Evolutionary conservation across 805 yeast genomes (phyloP).

Genomic region (Wickerhamiella kazuoi): DNA sequence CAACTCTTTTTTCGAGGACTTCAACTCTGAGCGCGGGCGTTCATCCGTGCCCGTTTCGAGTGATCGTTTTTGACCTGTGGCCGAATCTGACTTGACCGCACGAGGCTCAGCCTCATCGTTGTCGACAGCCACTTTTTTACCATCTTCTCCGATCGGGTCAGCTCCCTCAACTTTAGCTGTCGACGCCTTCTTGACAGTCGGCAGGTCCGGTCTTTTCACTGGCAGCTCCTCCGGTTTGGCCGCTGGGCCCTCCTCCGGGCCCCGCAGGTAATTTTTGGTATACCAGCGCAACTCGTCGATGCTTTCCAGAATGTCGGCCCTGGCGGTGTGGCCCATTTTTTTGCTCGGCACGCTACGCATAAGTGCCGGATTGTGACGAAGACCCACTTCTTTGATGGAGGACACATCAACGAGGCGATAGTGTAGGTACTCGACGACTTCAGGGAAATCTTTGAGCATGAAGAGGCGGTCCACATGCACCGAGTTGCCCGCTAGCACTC

Average conservation of each 20-base stretch:
- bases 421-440: slow-evolving; percentile 35
- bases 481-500: slow-evolving; percentile 77
- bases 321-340: slow-evolving; percentile 65
- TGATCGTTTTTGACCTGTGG: too few species aligned
- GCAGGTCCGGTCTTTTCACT: too few species aligned
- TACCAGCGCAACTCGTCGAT: slow-evolving; percentile 71
- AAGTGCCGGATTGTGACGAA: slow-evolving; percentile 55
- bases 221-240: too few species aligned
- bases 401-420: slow-evolving; percentile 85
- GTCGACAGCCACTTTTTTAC: too few species aligned
- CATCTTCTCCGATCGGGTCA: too few species aligned
- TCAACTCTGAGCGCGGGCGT: too few species aligned
- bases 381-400: slow-evolving; percentile 62
- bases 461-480: slow-evolving; percentile 83
- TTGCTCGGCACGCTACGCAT: slow-evolving; percentile 45
- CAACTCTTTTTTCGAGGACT: too few species aligned
- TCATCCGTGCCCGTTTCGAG: too few species aligned
- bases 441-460: slow-evolving; percentile 69
- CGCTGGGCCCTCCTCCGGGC: not conserved
- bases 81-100: too few species aligned
- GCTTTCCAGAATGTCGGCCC: slow-evolving; percentile 73
- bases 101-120: too few species aligned
- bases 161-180: too few species aligned
- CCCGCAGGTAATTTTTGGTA: slow-evolving; percentile 30
- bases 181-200: too few species aligned